Evolutionary conservation across 306 rosid species (phyloP).

Genomic region (Cucumis cinereus): DNA sequence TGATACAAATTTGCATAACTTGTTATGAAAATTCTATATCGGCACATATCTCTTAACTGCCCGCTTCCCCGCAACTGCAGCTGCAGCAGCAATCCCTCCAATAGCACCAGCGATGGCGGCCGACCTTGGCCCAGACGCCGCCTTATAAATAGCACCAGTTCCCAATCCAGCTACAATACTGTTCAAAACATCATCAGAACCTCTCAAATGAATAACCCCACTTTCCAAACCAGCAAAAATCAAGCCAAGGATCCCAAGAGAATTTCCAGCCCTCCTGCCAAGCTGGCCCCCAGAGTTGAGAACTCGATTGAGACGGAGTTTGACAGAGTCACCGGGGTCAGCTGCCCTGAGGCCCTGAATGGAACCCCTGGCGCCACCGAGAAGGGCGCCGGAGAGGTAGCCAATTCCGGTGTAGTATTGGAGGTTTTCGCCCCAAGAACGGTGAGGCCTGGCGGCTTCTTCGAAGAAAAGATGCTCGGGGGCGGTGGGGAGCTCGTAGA

Average conservation of each 20-base stretch:
- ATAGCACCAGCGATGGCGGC: conserved; percentile 62
- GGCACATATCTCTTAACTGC: conserved; percentile 50
- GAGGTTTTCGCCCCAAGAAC: conserved; percentile 59
- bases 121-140: conserved; percentile 48
- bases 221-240: conserved; percentile 48
- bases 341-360: conserved; percentile 37
- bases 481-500: conserved; percentile 55
- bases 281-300: conserved; percentile 53
- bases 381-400: conserved; percentile 43
- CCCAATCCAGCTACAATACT: conserved; percentile 56
- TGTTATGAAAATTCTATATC: conserved; percentile 1
- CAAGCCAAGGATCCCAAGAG: conserved; percentile 46
- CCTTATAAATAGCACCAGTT: conserved; percentile 49
- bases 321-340: conserved; percentile 40
- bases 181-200: conserved; percentile 39
- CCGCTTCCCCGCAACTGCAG: conserved; percentile 49
- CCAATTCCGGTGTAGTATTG: conserved; percentile 55
- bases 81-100: conserved; percentile 51
- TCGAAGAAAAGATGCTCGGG: conserved; percentile 52
- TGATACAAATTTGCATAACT: background rate
- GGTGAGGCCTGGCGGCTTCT: conserved; percentile 41
- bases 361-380: conserved; percentile 39
- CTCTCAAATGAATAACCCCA: conserved; percentile 26
- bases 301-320: conserved; percentile 48
- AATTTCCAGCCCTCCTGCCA: conserved; percentile 39